Base-by-base conservation (phyloP, 2,329 filamentous ascomycete genomes). In the Aspergillus fumigatus region DNA sequence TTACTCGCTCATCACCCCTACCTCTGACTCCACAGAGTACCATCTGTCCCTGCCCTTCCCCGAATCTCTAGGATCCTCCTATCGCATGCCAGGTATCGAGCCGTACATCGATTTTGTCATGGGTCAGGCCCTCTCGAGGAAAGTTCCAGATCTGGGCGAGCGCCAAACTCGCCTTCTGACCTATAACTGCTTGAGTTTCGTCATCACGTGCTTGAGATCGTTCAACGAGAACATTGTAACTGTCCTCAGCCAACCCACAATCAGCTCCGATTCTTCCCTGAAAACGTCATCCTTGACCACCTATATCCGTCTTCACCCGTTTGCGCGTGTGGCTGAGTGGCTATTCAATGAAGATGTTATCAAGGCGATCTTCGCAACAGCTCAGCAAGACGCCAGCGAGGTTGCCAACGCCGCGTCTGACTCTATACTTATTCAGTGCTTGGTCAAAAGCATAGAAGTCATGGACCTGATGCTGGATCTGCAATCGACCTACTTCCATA, bases 321-420 rank as follows among this genome's bases (percentile, higher is more conserved):
- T 97, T 68, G 87, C 90, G 3, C 86, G 95, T 57, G 88, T 96
- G 17, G 97, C 97, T 89, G 94, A 99, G 70, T 97, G 94, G 92
- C 84, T 99, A 75, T 96, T 96, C 74, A 97, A 96, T 69, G 90
- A 95, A 67, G 90, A 88, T 62, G 90, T 97, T 23, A 85, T 96
- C 66, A 84, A 84, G 62, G 84, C 88, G 14, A 76, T 99, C 1
- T 93, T 97, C 72, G 82, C 84, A 55, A 84, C 88, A 10, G 84
- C 94, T 29, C 89, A 93, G 63, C 88, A 95, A 70, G 85, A 93
- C 63, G 77, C 88, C 17, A 79, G 82, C 7, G 86, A 89, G 57
- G 83, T 97, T 43, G 85, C 89, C 59, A 86, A 84, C 64, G 84
- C 90, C 10, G 78, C 86, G 4, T 84, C 88, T 1, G 88, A 92